phyloP scores from a whole-genome alignment of 2,329 filamentous ascomycete species.

The Echinosphaeria canescens region DNA sequence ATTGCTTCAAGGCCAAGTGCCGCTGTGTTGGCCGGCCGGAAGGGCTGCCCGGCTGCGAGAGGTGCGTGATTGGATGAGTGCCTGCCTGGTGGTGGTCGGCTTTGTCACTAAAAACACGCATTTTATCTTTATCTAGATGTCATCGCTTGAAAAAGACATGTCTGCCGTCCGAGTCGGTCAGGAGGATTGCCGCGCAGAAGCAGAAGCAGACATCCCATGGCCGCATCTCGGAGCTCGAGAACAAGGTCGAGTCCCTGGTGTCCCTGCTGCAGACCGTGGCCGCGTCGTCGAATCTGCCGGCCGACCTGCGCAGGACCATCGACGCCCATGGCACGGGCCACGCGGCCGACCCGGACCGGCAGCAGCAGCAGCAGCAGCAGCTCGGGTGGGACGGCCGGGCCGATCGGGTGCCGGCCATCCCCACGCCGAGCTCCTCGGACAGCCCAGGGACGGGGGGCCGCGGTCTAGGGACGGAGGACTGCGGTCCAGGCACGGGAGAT shows the following conservation, averaged over 20 bases:
- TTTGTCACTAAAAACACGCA: no score
- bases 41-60: constrained; percentile 2
- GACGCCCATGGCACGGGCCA: constrained; percentile 1
- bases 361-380: background rate
- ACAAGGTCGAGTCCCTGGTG: constrained; percentile 11
- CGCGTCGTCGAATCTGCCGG: constrained; percentile 2
- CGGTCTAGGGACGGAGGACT: no score
- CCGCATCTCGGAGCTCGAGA: constrained; percentile 13
- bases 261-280: constrained; percentile 10
- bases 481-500: no score
- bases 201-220: constrained; percentile 8
- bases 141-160: constrained; percentile 9
- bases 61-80: no score
- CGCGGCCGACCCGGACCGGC: no score
- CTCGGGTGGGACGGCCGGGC: background rate
- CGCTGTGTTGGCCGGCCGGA: constrained; percentile 1
- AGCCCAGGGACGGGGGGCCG: no score
- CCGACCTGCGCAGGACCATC: constrained; percentile 1
- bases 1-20: constrained; percentile 3
- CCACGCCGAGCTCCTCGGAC: background rate
- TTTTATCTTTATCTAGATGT: no score
- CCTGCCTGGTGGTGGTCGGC: no score
- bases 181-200: constrained; percentile 9
- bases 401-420: no score
- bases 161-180: constrained; percentile 11